Base-by-base conservation (phyloP, 805 yeast genomes). In the Tetrapisispora phaffii region DNA sequence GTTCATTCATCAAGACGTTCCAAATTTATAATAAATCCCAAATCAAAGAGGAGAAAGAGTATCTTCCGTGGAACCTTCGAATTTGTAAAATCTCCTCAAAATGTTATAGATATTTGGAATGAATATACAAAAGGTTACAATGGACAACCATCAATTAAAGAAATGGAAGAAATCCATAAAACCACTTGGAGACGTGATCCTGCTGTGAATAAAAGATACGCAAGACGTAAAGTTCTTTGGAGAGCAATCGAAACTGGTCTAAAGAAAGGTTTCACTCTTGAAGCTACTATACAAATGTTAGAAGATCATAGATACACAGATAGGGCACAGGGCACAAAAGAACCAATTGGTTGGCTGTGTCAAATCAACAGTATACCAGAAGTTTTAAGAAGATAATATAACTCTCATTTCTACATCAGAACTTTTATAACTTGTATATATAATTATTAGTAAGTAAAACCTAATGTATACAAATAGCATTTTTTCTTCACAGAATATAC, bases 181-280 rank as follows among this genome's bases (percentile, higher is more conserved):
- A 69, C 79, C 1, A 70, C 72, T 32, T 77, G 82, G 82, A 67
- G 81, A 55, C 65, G 74, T 41, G 79, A 68, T 40, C 67, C 73
- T 13, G 78, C 80, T 0, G 74, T 73, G 28, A 71, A 72, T 42
- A 71, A 77, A 49, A 72, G 78, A 39, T 77, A 73, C 54, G 67
- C 73, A 41, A 57, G 82, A 48, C 62, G 81, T 33, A 75, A 74
- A 52, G 72, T 72, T 32, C 68, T 77, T 19, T 76, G 76, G 59
- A 71, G 68, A 47, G 80, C 80, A 5, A 74, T 77, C 43, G 80
- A 76, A 51, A 62, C 51, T 12, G 81, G 80, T 1, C 52, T 68
- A 41, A 50, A 55, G 3, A 68, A 68, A 50, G 79, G 80, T 0
- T 70, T 63, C 48, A 49, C 68, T 15, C 62, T 73, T 34, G 68